Conservation (phyloP, 2,329 filamentous ascomycete species). For the Macrophomina pseudophaseolina region DNA sequence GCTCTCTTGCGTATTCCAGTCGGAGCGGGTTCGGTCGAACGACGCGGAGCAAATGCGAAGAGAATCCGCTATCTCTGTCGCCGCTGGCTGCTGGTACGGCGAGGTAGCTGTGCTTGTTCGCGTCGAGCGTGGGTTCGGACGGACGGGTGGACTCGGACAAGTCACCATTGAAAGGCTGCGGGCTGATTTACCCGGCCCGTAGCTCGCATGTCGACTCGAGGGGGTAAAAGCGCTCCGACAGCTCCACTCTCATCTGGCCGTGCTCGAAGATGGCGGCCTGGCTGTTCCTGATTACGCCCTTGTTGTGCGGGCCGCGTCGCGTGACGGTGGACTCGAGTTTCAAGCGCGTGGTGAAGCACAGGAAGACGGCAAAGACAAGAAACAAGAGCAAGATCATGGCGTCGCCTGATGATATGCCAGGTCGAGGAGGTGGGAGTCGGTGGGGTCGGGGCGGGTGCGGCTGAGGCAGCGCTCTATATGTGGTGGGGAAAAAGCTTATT, state of each 20-base stretch:
- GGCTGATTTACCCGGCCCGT: no score
- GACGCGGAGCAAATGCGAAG: no score
- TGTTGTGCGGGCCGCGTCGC: not conserved
- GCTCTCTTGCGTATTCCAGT: no score
- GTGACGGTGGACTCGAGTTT: not conserved
- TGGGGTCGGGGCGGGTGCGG: not conserved
- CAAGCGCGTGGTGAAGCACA: not conserved
- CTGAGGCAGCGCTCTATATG: not conserved
- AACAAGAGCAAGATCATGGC: not conserved
- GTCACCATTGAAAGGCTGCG: no score
- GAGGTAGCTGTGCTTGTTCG: no score
- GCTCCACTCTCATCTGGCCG: not conserved
- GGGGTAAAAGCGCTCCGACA: not conserved
- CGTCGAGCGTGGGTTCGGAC: no score
- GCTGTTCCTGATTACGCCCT: not conserved
- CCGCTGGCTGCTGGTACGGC: no score
- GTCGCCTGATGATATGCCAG: not conserved
- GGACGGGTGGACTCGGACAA: no score
- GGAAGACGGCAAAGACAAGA: not conserved
- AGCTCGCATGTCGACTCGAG: not conserved
- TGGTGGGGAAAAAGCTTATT: conserved; percentile 2
- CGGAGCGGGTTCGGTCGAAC: no score
- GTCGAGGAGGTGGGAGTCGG: not conserved
- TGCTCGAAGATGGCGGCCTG: not conserved
- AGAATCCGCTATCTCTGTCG: no score